Base-by-base conservation (phyloP, 441 rosid species). In the Pelargonium australe region DNA sequence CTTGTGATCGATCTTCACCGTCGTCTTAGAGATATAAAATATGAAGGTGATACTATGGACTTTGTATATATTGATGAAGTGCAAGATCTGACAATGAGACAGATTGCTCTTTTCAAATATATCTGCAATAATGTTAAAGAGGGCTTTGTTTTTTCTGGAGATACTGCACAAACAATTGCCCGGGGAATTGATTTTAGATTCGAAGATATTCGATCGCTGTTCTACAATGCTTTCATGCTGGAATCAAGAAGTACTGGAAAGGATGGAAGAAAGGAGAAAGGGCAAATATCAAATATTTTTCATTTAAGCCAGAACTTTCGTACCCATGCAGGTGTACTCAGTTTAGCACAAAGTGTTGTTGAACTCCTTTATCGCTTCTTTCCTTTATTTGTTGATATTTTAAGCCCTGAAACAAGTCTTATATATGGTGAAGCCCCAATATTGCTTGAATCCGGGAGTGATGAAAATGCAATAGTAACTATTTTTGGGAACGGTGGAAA, bases 1-100 rank as follows among this genome's bases (percentile, higher is more conserved):
- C 62, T 87, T 20, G 88, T 85, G 34, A 81, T 64, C 58, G 85
- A 84, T 81, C 83, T 87, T 45, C 86, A 87, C 74, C 12, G 12
- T 37, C 77, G 85, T 28, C 79, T 87, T 62, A 68, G 47, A 53
- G 41, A 37, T 8, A 75, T 60, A 65, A 68, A 11, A 12, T 77
- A 80, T 60, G 55, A 37, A 14, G 84, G 81, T 14, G 81, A 78
- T 0, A 3, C 34, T 0, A 69, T 87, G 78, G 76, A 85, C 61
- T 87, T 79, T 74, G 86, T 85, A 19, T 87, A 85, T 66, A 76
- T 85, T 5, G 89, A 85, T 75, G 88, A 87, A 73, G 88, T 85
- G 60, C 92, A 87, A 70, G 92, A 87, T 82, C 83, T 87, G 2
- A 83, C 90, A 3, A 86, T 79, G 82, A 79, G 83, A 58, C 90